Conservation (phyloP, 164 flowering plant species). For the Sextonia rubra region DNA sequence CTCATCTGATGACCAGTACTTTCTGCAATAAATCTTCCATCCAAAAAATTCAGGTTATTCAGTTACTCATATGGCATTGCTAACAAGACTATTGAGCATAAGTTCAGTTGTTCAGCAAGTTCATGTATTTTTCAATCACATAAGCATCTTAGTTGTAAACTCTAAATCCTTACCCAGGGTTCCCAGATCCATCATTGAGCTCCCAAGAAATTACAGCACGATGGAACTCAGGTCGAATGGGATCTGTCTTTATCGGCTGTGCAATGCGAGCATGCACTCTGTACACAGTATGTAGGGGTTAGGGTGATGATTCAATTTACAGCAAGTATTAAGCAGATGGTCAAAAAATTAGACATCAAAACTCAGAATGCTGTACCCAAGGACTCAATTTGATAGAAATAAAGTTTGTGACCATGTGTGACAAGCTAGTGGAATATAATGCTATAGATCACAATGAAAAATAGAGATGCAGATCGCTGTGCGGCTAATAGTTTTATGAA, state of each 20-base stretch:
- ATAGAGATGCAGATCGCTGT: too few relatives aligned
- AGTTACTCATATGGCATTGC: neutral
- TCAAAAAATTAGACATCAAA: too few relatives aligned
- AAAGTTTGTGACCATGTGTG: too few relatives aligned
- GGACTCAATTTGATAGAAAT: neutral
- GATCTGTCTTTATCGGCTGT: constrained; percentile 65
- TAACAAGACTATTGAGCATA: neutral
- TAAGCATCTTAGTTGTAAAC: neutral
- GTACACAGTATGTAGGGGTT: constrained; percentile 4
- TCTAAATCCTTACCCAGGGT: constrained; percentile 61
- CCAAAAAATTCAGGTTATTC: neutral
- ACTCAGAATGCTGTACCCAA: neutral
- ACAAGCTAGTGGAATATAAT: too few relatives aligned
- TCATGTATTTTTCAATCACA: neutral
- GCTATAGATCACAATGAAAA: too few relatives aligned
- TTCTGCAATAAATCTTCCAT: constrained; percentile 73
- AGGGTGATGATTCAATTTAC: neutral
- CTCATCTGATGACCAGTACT: constrained; percentile 89
- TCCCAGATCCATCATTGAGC: constrained; percentile 60
- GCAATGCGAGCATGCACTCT: constrained; percentile 72
- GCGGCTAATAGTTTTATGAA: too few relatives aligned
- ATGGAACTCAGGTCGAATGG: constrained; percentile 71
- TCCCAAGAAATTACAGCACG: constrained; percentile 73
- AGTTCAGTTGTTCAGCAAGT: neutral
- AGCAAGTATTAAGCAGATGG: too few relatives aligned